Base-by-base conservation (phyloP, 768 basidiomycete genomes). In the Suillus placidus region DNA sequence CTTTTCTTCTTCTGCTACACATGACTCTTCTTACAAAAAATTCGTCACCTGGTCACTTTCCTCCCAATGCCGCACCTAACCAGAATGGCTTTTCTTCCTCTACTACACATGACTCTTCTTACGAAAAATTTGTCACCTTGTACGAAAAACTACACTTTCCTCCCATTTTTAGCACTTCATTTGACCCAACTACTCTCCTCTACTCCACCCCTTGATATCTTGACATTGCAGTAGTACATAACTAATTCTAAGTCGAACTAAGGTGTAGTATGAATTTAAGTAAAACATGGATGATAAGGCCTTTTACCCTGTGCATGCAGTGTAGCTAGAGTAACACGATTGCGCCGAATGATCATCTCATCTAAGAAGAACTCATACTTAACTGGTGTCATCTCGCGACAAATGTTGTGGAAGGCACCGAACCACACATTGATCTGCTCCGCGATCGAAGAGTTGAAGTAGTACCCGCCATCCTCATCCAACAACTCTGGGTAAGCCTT, bases 181-280 rank as follows among this genome's bases (percentile, higher is more conserved):
- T 94, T 69, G 90, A 89, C 40, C 92, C 93, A 5, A 84, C 89
- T 42, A 91, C 92, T 20, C 80, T 94, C 9, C 82, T 94, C 61
- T 88, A 84, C 70, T 83, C 88, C 4, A 79, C 88, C 37, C 91
- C 90, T 1, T 26, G 26, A 26, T 1, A 26, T 26, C 26, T 26
- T 26, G 26, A 26, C 26, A 26, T 26, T 26, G 26, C 26, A 26
- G 26, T 26, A n/a, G n/a, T n/a, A n/a, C n/a, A n/a, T 26, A 26
- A 26, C 26, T 26, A 26, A 26, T 26, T 1, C 26, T 26, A n/a
- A n/a, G n/a, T n/a, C n/a, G n/a, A n/a, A n/a, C n/a, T n/a, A n/a
- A n/a, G n/a, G n/a, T n/a, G n/a, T n/a, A n/a, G n/a, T n/a, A n/a
- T n/a, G n/a, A n/a, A n/a, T n/a, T n/a, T n/a, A 26, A 26, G 26